Conservation (phyloP, 495 filamentous ascomycete species). For the Thermothielavioides terrestris region DNA sequence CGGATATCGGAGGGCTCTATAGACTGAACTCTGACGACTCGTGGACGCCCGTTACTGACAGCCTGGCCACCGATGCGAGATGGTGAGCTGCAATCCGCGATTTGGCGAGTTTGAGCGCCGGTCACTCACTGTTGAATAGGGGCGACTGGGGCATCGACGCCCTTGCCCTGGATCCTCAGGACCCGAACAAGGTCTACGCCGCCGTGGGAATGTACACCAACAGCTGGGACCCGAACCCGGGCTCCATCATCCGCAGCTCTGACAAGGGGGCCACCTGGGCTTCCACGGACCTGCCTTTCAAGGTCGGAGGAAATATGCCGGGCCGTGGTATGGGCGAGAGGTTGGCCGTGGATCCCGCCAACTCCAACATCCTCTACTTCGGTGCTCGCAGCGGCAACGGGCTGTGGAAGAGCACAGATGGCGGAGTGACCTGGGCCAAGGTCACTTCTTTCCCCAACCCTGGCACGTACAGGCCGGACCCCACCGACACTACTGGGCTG, state of each 20-base stretch:
- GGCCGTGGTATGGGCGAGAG: slow-evolving; percentile 58
- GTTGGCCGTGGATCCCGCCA: slow-evolving; percentile 51
- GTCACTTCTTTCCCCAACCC: slow-evolving; percentile 49
- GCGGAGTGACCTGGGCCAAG: slow-evolving; percentile 48
- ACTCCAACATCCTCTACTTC: slow-evolving; percentile 48
- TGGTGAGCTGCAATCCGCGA: slow-evolving; percentile 29
- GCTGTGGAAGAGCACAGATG: slow-evolving; percentile 52
- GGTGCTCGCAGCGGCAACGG: slow-evolving; percentile 54
- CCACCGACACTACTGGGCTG: slow-evolving; percentile 36
- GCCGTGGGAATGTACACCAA: slow-evolving; percentile 53
- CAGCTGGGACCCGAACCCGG: slow-evolving; percentile 49
- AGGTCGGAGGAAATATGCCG: slow-evolving; percentile 57
- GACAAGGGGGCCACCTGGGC: slow-evolving; percentile 46
- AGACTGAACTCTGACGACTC: slow-evolving; percentile 44
- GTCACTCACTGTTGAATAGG: slow-evolving; percentile 25
- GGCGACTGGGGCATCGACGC: slow-evolving; percentile 50
- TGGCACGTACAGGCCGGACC: slow-evolving; percentile 40
- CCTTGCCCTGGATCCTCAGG: slow-evolving; percentile 47
- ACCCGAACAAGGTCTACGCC: slow-evolving; percentile 47
- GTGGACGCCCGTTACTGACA: slow-evolving; percentile 51
- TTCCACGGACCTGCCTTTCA: slow-evolving; percentile 43
- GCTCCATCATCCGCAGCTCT: slow-evolving; percentile 41
- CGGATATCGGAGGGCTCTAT: slow-evolving; percentile 57
- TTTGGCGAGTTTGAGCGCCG: neutral
- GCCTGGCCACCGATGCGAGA: slow-evolving; percentile 37